phyloP scores from a whole-genome alignment of 2,329 filamentous ascomycete genomes.

The Alternaria incomplexa region DNA sequence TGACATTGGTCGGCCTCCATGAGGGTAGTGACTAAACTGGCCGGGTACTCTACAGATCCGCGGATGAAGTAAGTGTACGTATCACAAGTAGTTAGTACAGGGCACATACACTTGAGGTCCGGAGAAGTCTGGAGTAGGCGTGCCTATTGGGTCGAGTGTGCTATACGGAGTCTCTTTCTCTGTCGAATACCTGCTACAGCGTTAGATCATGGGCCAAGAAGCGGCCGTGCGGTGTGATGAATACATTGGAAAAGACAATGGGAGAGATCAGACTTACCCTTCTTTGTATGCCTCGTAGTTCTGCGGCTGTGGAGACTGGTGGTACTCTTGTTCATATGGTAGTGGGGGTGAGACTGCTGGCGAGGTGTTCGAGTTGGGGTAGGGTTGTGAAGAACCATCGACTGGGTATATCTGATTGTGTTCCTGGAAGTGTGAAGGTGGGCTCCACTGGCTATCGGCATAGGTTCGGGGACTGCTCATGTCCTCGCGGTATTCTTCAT shows the following conservation, averaged over 20 bases:
- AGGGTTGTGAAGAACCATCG: slow-evolving; percentile 8
- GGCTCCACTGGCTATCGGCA: slow-evolving; percentile 26
- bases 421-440: slow-evolving; percentile 29
- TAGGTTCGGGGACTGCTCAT: slow-evolving; percentile 16
- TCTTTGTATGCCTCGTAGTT: slow-evolving; percentile 15
- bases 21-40: slow-evolving; percentile 22
- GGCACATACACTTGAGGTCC: slow-evolving; percentile 20
- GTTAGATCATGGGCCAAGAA: slow-evolving; percentile 8
- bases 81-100: background rate
- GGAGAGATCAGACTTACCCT: slow-evolving; percentile 13
- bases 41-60: slow-evolving; percentile 16
- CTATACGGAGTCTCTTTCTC: slow-evolving; percentile 29
- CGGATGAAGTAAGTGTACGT: background rate
- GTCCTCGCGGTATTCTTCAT: slow-evolving; percentile 19
- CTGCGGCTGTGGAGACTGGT: slow-evolving; percentile 7
- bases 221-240: background rate
- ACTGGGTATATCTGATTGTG: slow-evolving; percentile 22
- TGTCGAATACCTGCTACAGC: slow-evolving; percentile 19
- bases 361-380: slow-evolving; percentile 18
- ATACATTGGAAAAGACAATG: background rate
- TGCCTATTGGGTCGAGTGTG: slow-evolving; percentile 4
- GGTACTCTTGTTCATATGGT: slow-evolving; percentile 22
- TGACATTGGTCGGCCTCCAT: slow-evolving; percentile 19
- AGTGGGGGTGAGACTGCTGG: slow-evolving; percentile 22
- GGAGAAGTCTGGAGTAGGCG: slow-evolving; percentile 30